Percentiles rank a stretch among this genome's conserved stretches.
Conservation (phyloP, 2,329 filamentous ascomycete genomes). For the Monosporascus sp. region DNA sequence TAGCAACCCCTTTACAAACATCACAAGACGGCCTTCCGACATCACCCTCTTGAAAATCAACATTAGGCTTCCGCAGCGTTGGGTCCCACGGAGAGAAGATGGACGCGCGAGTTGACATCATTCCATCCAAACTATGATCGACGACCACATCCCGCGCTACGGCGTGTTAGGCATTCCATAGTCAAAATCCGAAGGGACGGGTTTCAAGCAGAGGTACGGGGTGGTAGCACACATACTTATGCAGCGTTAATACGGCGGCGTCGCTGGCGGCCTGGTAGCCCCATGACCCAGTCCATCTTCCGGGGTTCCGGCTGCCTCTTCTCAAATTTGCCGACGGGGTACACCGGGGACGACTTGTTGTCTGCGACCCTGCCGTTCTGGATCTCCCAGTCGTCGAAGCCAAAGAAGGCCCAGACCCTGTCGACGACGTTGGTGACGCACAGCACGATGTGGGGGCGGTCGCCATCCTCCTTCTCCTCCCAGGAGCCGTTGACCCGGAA, state of each 20-base stretch:
- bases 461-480: background rate
- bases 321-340: constrained; percentile 1
- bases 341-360: background rate
- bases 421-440: constrained; percentile 2
- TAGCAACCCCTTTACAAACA: no score
- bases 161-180: background rate
- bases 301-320: background rate
- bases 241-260: background rate
- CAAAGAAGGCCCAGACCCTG: constrained; percentile 1
- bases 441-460: background rate
- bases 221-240: background rate
- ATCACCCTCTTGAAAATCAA: background rate
- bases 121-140: background rate
- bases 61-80: background rate
- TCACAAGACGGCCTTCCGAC: background rate
- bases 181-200: no score
- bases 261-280: background rate
- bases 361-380: background rate
- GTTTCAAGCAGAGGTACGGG: no score
- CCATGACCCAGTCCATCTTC: background rate
- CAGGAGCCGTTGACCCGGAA: constrained; percentile 4
- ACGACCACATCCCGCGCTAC: background rate
- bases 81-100: background rate
- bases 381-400: constrained; percentile 4
- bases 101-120: background rate